Base-by-base conservation (phyloP, 2,329 filamentous ascomycete species). In the Curvularia eragrostidis region DNA sequence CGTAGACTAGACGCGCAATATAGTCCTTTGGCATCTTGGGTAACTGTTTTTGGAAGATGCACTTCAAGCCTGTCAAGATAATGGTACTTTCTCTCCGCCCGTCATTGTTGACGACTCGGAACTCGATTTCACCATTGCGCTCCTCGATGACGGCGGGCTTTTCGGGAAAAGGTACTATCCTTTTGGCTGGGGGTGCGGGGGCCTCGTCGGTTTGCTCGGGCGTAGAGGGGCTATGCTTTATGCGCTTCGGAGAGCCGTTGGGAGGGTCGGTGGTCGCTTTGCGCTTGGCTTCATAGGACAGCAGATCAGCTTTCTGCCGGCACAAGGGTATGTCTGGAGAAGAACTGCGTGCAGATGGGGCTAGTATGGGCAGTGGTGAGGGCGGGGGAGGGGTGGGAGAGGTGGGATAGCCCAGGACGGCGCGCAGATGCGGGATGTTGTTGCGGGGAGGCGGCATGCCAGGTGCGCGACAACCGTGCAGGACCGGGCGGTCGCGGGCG, bases 11-110 rank as follows among this genome's bases (percentile, higher is more conserved):
- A 38, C 95, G 91, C 3, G 95, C 95, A 68, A 99, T 98, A 76
- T 99, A 99, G 74, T 98, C 95, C 78, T 98, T 97, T 13, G 95
- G 95, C 95, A 99, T 99, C 78, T 98, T 98, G 0, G 95, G 95
- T 5, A 99, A 83, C 74, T 99, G 95, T 70, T 98, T 98, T 76
- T 99, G 95, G 71, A 99, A 98, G 64, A 99, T 96, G 74, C 93
- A 97, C 76, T 98, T 99, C 54, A 99, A 83, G 13, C 95, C 95
- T 0, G 94, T 97, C 58, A 99, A 83, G 68, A 99, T 96, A 72
- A 98, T 96, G 65, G 93, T 88, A 73, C 91, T 96, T 71, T 97
- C 92, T 64, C 90, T 86, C 36, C 88, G 84, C 69, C 91, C 90
- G 73, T 99, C 95, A 74, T 99, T 99, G 83, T 98, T 98, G 70